Evolutionary conservation across 2,329 filamentous ascomycete species (phyloP).

Genomic region (Fusarium sp.): DNA sequence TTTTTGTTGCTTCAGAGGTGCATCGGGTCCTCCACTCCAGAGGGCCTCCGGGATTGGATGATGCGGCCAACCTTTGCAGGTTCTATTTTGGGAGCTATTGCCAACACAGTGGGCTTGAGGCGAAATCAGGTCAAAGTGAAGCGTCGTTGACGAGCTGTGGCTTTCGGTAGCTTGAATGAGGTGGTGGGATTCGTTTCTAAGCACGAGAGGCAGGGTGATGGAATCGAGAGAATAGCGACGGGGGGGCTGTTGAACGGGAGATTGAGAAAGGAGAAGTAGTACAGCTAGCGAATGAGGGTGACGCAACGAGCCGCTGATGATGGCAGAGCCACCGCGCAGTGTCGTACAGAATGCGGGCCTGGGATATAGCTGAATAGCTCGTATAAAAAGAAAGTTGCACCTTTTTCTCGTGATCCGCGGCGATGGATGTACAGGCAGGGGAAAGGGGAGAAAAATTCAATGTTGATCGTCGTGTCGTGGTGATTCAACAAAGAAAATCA

Average conservation of each 20-base stretch:
- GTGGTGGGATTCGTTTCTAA: background rate
- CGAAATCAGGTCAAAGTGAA: conserved; percentile 15
- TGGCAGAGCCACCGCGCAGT: conserved; percentile 12
- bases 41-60: conserved; percentile 40
- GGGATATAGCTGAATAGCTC: conserved; percentile 16
- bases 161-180: conserved; percentile 5
- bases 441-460: background rate
- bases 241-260: conserved; percentile 3
- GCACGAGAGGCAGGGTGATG: background rate
- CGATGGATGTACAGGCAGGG: background rate
- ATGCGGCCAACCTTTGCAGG: conserved; percentile 35
- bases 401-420: background rate
- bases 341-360: conserved; percentile 22
- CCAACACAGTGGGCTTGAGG: conserved; percentile 39
- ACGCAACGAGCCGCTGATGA: conserved; percentile 26
- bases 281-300: conserved; percentile 23
- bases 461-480: background rate
- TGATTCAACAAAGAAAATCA: conserved; percentile 9
- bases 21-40: conserved; percentile 37
- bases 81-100: conserved; percentile 47
- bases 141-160: background rate
- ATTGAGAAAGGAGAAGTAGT: conserved; percentile 16
- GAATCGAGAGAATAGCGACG: background rate
- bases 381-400: conserved; percentile 1
- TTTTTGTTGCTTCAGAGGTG: conserved; percentile 28